Percentiles rank a stretch among this genome's conserved stretches.
Conservation (phyloP, 768 basidiomycete genomes). For the Paxillus involutus region DNA sequence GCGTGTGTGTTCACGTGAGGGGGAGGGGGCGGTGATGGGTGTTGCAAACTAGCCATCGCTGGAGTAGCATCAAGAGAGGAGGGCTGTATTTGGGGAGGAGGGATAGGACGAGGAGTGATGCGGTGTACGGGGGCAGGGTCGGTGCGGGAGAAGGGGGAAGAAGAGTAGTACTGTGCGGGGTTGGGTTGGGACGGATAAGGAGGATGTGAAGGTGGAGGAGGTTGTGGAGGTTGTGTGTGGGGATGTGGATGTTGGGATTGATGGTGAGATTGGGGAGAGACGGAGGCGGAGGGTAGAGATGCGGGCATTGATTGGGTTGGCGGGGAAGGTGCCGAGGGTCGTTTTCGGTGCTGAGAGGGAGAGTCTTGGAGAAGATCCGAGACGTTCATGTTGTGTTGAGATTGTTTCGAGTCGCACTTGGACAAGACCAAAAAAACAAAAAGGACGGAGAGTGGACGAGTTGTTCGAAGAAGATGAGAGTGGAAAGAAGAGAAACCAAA, state of each 20-base stretch:
- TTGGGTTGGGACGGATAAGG: slow-evolving; percentile 25
- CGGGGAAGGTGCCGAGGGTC: slow-evolving; percentile 22
- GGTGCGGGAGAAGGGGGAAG: slow-evolving; percentile 14
- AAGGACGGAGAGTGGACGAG: slow-evolving; percentile 4
- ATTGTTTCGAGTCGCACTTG: not conserved
- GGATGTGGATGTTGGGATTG: slow-evolving; percentile 27
- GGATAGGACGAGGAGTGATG: slow-evolving; percentile 32
- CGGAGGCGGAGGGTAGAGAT: slow-evolving; percentile 26
- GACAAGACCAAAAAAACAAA: not conserved
- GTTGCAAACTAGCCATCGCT: slow-evolving; percentile 33
- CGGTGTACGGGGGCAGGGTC: slow-evolving; percentile 25
- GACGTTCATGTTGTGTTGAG: slow-evolving; percentile 53
- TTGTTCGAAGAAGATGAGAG: slow-evolving; percentile 21
- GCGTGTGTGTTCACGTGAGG: slow-evolving; percentile 31
- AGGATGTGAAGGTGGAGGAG: slow-evolving; percentile 14
- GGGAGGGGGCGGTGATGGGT: slow-evolving; percentile 29
- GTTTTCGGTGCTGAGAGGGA: slow-evolving; percentile 55
- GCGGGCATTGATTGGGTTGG: slow-evolving; percentile 27
- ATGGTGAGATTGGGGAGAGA: slow-evolving; percentile 32
- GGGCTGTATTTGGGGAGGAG: slow-evolving; percentile 30
- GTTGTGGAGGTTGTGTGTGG: slow-evolving; percentile 13
- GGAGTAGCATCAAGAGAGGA: slow-evolving; percentile 27
- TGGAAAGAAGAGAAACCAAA: slow-evolving; percentile 26
- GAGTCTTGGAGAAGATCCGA: slow-evolving; percentile 68
- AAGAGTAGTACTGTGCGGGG: slow-evolving; percentile 14